Evolutionary conservation across 257 asterid species (phyloP).

Genomic region (Nicotiana undulata): DNA sequence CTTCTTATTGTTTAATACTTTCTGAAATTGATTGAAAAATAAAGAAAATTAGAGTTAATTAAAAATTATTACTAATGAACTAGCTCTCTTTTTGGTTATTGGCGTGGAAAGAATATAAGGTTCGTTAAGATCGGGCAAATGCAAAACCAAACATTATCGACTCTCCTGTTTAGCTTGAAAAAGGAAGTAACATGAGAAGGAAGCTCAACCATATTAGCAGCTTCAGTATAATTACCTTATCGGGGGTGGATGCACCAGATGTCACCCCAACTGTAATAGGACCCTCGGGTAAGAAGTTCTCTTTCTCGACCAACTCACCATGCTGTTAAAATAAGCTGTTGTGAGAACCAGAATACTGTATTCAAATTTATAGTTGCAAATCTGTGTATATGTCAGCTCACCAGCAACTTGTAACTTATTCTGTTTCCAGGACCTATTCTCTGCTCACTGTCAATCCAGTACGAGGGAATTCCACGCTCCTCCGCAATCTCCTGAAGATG

Average conservation of each 20-base stretch:
- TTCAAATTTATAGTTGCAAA: not conserved
- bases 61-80: not conserved
- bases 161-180: not conserved
- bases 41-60: not conserved
- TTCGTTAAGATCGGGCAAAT: not conserved
- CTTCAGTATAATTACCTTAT: conserved; percentile 49
- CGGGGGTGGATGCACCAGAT: conserved; percentile 99
- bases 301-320: conserved; percentile 95
- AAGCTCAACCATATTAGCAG: not conserved
- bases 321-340: conserved; percentile 40
- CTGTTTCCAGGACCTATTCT: conserved; percentile 92
- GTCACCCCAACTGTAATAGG: conserved; percentile 85
- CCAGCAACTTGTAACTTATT: conserved; percentile 76
- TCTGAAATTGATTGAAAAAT: not conserved
- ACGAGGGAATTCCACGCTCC: conserved; percentile 87
- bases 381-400: conserved; percentile 16
- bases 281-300: conserved; percentile 83
- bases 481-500: conserved; percentile 96
- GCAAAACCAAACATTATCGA: not conserved
- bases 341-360: not conserved
- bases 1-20: not conserved
- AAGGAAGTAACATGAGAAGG: not conserved
- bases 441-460: conserved; percentile 84
- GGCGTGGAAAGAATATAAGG: not conserved
- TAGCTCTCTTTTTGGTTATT: not conserved